These are phyloP conservation scores for Sindora glabra DNA, from an alignment of 306 rosid genomes.

Conservation along the genomic window DNA sequence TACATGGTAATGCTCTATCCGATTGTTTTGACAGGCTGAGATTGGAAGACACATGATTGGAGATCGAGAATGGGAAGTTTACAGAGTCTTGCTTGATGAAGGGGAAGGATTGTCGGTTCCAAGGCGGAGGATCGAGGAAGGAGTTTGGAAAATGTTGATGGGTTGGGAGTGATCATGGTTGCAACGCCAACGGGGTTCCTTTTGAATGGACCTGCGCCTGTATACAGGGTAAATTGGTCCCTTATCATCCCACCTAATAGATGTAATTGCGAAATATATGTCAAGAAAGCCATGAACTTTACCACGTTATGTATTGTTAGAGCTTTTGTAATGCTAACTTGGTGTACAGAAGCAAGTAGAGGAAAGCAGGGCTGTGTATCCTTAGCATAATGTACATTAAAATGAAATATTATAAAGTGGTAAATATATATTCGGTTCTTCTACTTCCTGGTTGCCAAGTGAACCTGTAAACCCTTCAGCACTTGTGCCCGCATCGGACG, in stretches of 20 bases:
- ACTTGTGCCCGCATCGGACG: too few species aligned
- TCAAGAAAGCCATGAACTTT: background rate
- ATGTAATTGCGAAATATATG: constrained; percentile 19
- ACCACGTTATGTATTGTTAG: constrained; percentile 14
- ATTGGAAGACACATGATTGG: constrained; percentile 64
- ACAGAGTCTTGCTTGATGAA: constrained; percentile 86
- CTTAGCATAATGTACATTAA: too few species aligned
- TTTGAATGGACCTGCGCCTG: too few species aligned
- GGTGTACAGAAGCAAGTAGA: constrained; percentile 27
- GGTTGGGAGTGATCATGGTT: constrained; percentile 82
- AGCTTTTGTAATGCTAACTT: constrained; percentile 20
- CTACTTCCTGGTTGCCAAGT: too few species aligned
- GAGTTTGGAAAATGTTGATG: constrained; percentile 91
- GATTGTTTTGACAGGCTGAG: constrained; percentile 55
- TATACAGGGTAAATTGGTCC: constrained; percentile 32
- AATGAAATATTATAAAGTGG: too few species aligned
- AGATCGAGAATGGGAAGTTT: constrained; percentile 91
- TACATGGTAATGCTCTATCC: background rate
- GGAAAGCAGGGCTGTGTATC: too few species aligned
- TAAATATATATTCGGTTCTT: too few species aligned
- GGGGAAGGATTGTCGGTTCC: constrained; percentile 51
- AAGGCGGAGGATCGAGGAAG: constrained; percentile 53
- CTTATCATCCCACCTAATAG: constrained; percentile 11
- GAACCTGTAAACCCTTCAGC: too few species aligned
- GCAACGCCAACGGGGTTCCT: constrained; percentile 3